Percentiles rank a stretch among this genome's conserved stretches.
These are phyloP conservation scores for Ecytonucleospora hepatopenaei DNA, from an alignment of 371 early-diverging fungal genomes.

Conservation along the genomic window DNA sequence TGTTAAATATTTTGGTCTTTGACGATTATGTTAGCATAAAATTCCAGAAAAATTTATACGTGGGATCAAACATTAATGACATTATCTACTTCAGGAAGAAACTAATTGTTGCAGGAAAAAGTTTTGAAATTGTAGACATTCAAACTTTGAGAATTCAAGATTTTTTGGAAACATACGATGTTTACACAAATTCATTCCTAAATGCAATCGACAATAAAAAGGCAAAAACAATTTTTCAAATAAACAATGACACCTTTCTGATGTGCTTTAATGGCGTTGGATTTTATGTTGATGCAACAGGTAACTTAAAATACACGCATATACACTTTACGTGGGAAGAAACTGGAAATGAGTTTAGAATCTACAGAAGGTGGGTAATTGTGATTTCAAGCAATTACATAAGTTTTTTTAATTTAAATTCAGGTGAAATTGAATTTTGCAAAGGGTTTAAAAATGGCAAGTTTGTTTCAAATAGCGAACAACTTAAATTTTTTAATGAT, in stretches of 20 bases:
- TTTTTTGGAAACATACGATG: conserved; percentile 48
- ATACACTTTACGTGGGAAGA: conserved; percentile 51
- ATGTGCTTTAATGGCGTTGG: conserved; percentile 50
- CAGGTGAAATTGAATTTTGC: conserved; percentile 20
- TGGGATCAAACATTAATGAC: conserved; percentile 45
- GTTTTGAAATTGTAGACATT: conserved; percentile 57
- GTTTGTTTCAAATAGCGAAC: conserved; percentile 19
- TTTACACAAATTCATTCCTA: conserved; percentile 28
- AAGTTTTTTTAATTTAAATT: conserved; percentile 22
- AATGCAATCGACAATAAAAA: conserved; percentile 2
- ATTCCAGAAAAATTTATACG: conserved; percentile 44
- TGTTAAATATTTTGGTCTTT: conserved; percentile 17
- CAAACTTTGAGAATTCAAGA: conserved; percentile 53
- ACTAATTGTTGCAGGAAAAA: conserved; percentile 53
- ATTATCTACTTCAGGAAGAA: conserved; percentile 41
- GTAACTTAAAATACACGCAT: conserved; percentile 30
- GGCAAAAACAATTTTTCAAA: conserved; percentile 40
- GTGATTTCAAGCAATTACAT: conserved; percentile 8
- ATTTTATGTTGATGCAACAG: conserved; percentile 47
- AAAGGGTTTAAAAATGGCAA: neutral
- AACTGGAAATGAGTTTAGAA: conserved; percentile 24
- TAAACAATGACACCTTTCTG: conserved; percentile 42
- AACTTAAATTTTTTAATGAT: conserved; percentile 15
- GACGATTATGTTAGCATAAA: conserved; percentile 11
- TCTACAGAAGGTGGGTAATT: conserved; percentile 14